phyloP scores from a whole-genome alignment of 352 stramenopile genomes.

The Globisporangium carolinianum region DNA sequence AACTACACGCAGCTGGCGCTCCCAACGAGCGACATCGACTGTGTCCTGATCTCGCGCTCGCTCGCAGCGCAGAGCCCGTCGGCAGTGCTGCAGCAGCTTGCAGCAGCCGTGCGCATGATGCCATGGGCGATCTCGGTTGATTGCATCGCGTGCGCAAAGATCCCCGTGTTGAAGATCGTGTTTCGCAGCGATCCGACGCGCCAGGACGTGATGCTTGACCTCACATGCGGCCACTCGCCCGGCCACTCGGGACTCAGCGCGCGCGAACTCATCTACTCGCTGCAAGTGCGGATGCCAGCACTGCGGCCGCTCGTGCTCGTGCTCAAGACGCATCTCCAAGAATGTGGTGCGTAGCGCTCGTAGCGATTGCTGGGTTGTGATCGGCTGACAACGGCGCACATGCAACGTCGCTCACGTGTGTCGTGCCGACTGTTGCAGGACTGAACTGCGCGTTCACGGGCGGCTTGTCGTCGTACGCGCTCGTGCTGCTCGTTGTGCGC shows the following conservation, averaged over 20 bases:
- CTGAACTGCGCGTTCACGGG: conserved; percentile 93
- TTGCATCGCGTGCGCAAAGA: conserved; percentile 90
- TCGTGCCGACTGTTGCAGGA: conserved; percentile 40
- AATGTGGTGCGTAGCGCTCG: conserved; percentile 28
- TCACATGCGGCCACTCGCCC: conserved; percentile 92
- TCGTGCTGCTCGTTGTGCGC: conserved; percentile 93
- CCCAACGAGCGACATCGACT: conserved; percentile 95
- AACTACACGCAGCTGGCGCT: conserved; percentile 94
- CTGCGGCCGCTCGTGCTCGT: conserved; percentile 93
- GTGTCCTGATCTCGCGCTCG: conserved; percentile 89
- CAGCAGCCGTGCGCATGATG: conserved; percentile 71
- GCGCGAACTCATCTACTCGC: conserved; percentile 88
- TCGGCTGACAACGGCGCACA: no score
- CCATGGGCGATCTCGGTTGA: conserved; percentile 86
- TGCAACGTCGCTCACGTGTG: neutral
- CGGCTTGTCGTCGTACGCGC: conserved; percentile 93
- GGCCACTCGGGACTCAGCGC: conserved; percentile 92
- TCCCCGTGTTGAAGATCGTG: conserved; percentile 94
- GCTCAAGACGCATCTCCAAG: conserved; percentile 85
- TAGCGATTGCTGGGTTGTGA: no score
- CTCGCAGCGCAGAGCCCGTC: conserved; percentile 68
- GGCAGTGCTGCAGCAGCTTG: conserved; percentile 86
- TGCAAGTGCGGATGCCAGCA: conserved; percentile 88
- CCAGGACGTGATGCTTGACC: conserved; percentile 81
- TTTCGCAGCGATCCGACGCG: conserved; percentile 18